Percentiles rank a stretch among this genome's conserved stretches.
Conservation (phyloP, 345 rosid genomes). For the Euclidium syriacum region DNA sequence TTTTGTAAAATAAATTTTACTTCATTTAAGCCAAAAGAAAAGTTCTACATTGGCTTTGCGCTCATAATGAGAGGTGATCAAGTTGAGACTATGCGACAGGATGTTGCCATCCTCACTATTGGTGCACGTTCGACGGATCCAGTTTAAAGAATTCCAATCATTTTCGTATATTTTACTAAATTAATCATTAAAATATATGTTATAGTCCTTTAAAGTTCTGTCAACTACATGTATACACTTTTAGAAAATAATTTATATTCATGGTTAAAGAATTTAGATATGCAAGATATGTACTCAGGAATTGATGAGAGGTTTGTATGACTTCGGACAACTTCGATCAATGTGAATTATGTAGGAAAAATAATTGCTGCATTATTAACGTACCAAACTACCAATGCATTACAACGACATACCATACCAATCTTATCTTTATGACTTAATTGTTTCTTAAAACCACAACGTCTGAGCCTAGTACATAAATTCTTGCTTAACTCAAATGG, state of each 20-base stretch:
- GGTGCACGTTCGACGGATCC: slow-evolving; percentile 20
- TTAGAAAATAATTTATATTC: not conserved
- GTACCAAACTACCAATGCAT: no score
- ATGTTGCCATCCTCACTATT: slow-evolving; percentile 23
- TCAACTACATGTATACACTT: not conserved
- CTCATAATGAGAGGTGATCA: slow-evolving; percentile 2
- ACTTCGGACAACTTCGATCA: not conserved
- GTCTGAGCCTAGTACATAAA: no score
- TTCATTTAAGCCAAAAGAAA: not conserved
- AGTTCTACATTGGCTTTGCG: not conserved
- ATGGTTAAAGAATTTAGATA: not conserved
- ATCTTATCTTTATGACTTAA: no score
- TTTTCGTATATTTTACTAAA: not conserved
- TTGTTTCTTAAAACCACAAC: no score
- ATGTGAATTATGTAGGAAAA: not conserved
- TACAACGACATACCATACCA: no score
- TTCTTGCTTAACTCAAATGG: no score
- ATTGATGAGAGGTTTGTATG: no score
- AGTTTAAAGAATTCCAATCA: not conserved
- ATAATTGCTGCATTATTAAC: no score
- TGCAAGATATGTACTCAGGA: not conserved
- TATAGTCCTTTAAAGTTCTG: not conserved
- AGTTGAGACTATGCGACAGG: not conserved
- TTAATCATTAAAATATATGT: slow-evolving; percentile 1
- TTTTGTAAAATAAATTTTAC: not conserved